Conservation (phyloP, 2,329 filamentous ascomycete species). For the Arthroderma uncinatum region DNA sequence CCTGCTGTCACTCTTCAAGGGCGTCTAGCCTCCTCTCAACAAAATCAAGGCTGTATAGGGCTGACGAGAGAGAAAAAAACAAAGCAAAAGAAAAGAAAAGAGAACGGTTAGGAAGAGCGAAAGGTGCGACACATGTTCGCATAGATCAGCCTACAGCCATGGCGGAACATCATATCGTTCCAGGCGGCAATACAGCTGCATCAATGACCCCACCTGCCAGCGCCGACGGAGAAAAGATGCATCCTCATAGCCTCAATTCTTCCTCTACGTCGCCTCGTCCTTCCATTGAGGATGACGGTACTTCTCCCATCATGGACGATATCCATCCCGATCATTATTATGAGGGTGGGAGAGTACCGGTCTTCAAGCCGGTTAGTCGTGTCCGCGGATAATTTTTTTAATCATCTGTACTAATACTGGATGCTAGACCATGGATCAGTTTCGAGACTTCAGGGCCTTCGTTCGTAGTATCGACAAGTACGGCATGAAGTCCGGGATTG, state of each 20-base stretch:
- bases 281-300: slow-evolving; percentile 30
- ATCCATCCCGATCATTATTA: slow-evolving; percentile 81
- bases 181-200: slow-evolving; percentile 18
- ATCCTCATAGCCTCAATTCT: slow-evolving; percentile 19
- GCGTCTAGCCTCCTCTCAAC: not conserved
- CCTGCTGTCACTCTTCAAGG: not conserved
- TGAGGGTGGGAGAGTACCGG: slow-evolving; percentile 67
- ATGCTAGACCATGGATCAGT: slow-evolving; percentile 71
- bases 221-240: slow-evolving; percentile 36
- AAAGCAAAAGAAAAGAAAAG: not conserved
- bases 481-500: slow-evolving; percentile 93
- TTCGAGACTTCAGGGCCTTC: slow-evolving; percentile 84
- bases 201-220: slow-evolving; percentile 36
- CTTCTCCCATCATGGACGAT: slow-evolving; percentile 45
- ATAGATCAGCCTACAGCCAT: slow-evolving; percentile 16
- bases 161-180: slow-evolving; percentile 18
- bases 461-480: slow-evolving; percentile 84
- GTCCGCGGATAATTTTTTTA: not conserved
- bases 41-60: not conserved
- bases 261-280: slow-evolving; percentile 16
- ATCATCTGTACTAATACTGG: not conserved
- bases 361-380: slow-evolving; percentile 70
- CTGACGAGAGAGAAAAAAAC: not conserved
- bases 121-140: slow-evolving; percentile 4
- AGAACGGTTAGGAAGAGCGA: not conserved